These are phyloP conservation scores for Pseudogymnoascus sp. DNA, from an alignment of 2,329 filamentous ascomycete genomes.

Conservation along the genomic window DNA sequence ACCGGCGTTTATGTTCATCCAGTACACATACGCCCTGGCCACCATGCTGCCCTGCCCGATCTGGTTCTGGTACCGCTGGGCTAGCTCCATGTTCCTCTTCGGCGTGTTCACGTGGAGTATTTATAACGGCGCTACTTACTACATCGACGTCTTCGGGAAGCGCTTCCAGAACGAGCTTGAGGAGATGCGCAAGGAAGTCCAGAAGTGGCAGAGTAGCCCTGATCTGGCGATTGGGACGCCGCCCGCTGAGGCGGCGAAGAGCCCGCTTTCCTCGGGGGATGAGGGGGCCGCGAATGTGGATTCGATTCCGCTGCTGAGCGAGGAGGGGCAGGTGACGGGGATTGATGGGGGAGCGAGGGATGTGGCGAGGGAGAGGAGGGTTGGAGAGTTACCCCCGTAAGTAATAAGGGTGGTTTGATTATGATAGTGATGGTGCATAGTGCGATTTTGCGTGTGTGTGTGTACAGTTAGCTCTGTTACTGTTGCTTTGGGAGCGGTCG, in stretches of 20 bases:
- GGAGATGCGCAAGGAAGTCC: slow-evolving; percentile 76
- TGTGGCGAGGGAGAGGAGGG: slow-evolving; percentile 39
- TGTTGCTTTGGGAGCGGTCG: neutral
- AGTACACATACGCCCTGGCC: slow-evolving; percentile 80
- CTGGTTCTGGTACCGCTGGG: slow-evolving; percentile 86
- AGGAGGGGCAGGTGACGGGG: slow-evolving; percentile 33
- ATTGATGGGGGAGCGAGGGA: slow-evolving; percentile 39
- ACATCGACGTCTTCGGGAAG: slow-evolving; percentile 96
- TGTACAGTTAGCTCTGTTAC: neutral
- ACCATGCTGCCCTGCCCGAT: slow-evolving; percentile 93
- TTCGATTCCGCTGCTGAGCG: slow-evolving; percentile 48
- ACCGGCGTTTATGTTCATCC: slow-evolving; percentile 88
- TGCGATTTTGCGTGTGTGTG: neutral
- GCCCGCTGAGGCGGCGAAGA: slow-evolving; percentile 33
- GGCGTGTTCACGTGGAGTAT: slow-evolving; percentile 89
- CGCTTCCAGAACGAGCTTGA: slow-evolving; percentile 96
- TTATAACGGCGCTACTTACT: slow-evolving; percentile 94
- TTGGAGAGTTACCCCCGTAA: neutral
- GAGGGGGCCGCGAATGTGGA: slow-evolving; percentile 32
- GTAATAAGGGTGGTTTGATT: neutral
- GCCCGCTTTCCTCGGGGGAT: neutral
- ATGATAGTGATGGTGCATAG: neutral
- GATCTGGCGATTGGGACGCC: slow-evolving; percentile 32
- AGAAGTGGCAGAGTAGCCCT: slow-evolving; percentile 68
- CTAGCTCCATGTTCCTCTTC: slow-evolving; percentile 67